phyloP scores from a whole-genome alignment of 2,329 filamentous ascomycete genomes.

The Chaetothyriales sp. region DNA sequence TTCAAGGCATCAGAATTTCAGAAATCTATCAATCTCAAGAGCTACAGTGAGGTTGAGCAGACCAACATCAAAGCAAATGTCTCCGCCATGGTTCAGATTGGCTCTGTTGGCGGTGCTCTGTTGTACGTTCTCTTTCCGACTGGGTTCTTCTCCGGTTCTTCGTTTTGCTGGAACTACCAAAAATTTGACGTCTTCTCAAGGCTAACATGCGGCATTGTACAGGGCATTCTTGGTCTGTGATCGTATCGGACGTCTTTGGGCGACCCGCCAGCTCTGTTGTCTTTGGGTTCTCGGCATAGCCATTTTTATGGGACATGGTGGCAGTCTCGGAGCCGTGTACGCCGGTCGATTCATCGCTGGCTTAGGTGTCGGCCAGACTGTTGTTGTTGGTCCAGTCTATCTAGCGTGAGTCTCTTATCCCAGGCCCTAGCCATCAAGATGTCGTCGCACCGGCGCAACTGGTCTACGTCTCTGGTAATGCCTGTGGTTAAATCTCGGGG shows the following conservation, averaged over 20 bases:
- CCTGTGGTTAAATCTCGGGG: too few species aligned
- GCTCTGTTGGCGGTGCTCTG: conserved; percentile 25
- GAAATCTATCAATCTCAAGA: conserved; percentile 9
- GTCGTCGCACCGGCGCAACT: not conserved
- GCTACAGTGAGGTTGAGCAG: conserved; percentile 16
- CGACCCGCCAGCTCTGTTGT: conserved; percentile 13
- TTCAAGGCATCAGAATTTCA: conserved; percentile 20
- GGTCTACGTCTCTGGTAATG: not conserved
- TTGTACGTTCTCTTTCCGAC: conserved; percentile 1
- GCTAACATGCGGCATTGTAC: conserved; percentile 6
- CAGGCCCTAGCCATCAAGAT: too few species aligned
- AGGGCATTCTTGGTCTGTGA: conserved; percentile 20
- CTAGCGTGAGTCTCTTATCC: not conserved
- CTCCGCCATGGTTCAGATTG: conserved; percentile 29
- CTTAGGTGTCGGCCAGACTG: conserved; percentile 31
- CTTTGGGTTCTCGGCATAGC: conserved; percentile 19
- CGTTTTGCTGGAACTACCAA: not conserved
- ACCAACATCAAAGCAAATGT: conserved; percentile 26
- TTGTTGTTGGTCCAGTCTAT: conserved; percentile 47
- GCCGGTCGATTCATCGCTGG: conserved; percentile 33
- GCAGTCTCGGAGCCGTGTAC: conserved; percentile 28
- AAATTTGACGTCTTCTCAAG: not conserved
- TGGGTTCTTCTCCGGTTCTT: conserved; percentile 7
- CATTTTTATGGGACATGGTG: conserved; percentile 23
- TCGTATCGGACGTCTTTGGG: conserved; percentile 20